Evolutionary conservation across 2,329 filamentous ascomycete species (phyloP).

Genomic region (Monilinia fructigena): DNA sequence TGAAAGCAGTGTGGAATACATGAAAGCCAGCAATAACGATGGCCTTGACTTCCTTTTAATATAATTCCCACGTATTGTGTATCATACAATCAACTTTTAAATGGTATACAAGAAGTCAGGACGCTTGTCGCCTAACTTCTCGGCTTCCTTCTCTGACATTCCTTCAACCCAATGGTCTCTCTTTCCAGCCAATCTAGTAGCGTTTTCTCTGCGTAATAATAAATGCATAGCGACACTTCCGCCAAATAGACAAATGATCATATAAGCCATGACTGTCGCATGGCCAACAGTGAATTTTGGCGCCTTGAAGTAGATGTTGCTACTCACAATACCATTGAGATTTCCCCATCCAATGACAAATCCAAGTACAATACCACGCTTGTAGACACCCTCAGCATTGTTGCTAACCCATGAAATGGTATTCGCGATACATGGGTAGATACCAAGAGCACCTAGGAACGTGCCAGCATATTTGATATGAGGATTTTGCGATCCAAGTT

Average conservation of each 20-base stretch:
- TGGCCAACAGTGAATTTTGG: slow-evolving; percentile 66
- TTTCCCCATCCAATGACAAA: slow-evolving; percentile 92
- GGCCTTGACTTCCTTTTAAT: not conserved
- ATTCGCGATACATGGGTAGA: slow-evolving; percentile 82
- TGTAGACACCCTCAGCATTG: slow-evolving; percentile 86
- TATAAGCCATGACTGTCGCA: slow-evolving; percentile 70
- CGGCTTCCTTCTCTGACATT: slow-evolving; percentile 60
- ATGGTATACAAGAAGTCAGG: slow-evolving; percentile 70
- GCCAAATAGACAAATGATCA: slow-evolving; percentile 64
- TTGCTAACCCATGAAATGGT: slow-evolving; percentile 86
- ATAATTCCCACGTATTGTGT: not conserved
- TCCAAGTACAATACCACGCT: slow-evolving; percentile 80
- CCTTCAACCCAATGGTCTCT: slow-evolving; percentile 64
- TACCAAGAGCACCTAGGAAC: slow-evolving; percentile 80
- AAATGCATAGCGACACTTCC: slow-evolving; percentile 67
- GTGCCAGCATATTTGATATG: slow-evolving; percentile 76
- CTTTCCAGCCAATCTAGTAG: slow-evolving; percentile 59
- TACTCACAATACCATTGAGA: slow-evolving; percentile 61
- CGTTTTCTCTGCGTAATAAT: slow-evolving; percentile 65
- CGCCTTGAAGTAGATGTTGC: slow-evolving; percentile 67
- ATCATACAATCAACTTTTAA: slow-evolving; percentile 37
- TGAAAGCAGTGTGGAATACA: not conserved
- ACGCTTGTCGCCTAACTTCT: slow-evolving; percentile 64
- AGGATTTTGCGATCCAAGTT: slow-evolving; percentile 62
- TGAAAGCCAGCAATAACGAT: not conserved